Conservation (phyloP, 2,329 filamentous ascomycete species). For the Dothideomycetes sp. region DNA sequence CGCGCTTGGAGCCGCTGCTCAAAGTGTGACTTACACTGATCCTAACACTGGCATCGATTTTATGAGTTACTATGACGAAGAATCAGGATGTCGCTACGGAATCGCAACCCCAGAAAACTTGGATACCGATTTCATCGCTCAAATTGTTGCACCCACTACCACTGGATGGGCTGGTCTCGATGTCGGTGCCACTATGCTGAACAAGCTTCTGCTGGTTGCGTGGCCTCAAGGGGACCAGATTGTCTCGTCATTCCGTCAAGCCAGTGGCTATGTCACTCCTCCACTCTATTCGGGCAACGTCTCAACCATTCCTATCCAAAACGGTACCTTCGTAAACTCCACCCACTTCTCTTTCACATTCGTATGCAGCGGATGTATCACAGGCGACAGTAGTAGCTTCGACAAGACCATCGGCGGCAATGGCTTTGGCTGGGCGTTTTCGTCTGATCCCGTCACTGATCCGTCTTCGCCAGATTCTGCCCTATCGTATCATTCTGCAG, state of each 20-base stretch:
- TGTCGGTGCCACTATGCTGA: slow-evolving; percentile 39
- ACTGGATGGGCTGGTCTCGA: slow-evolving; percentile 43
- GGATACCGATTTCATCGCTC: slow-evolving; percentile 45
- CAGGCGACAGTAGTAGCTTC: slow-evolving; percentile 12
- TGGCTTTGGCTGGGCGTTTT: slow-evolving; percentile 16
- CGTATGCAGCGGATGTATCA: slow-evolving; percentile 36
- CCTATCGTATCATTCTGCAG: slow-evolving; percentile 9
- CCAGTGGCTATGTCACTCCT: slow-evolving; percentile 40
- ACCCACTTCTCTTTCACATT: slow-evolving; percentile 48
- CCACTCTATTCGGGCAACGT: slow-evolving; percentile 37
- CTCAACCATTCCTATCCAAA: slow-evolving; percentile 37
- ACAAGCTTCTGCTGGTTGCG: slow-evolving; percentile 40
- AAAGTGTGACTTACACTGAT: slow-evolving; percentile 30
- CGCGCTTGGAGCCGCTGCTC: slow-evolving; percentile 12
- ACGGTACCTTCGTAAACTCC: slow-evolving; percentile 44
- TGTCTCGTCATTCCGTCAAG: slow-evolving; percentile 37
- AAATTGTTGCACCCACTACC: slow-evolving; percentile 40
- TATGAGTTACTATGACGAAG: slow-evolving; percentile 30
- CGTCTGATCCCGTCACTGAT: slow-evolving; percentile 2
- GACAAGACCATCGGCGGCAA: slow-evolving; percentile 10
- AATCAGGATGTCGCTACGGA: slow-evolving; percentile 40
- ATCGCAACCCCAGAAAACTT: slow-evolving; percentile 43
- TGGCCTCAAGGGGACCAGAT: slow-evolving; percentile 42
- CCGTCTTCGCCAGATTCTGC: slow-evolving; percentile 5
- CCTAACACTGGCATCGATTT: slow-evolving; percentile 40